These are phyloP conservation scores for Tetracentron sinense DNA, from an alignment of 164 flowering plant species.

Conservation along the genomic window DNA sequence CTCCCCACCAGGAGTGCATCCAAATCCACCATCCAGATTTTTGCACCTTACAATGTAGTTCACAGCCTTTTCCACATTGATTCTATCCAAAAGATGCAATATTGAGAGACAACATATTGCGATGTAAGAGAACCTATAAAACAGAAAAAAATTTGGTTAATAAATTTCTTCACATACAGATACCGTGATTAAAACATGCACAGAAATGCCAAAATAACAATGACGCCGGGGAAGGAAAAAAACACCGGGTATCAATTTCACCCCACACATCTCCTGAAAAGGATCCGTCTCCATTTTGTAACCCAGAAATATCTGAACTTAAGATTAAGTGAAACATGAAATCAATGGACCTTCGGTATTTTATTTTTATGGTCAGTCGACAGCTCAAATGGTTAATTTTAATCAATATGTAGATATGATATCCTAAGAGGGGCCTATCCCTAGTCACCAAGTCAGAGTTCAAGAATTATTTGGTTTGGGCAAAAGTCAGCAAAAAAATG, in stretches of 20 bases:
- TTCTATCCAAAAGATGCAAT: constrained; percentile 56
- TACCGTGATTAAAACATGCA: not conserved
- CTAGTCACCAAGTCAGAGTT: no score
- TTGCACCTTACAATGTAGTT: constrained; percentile 83
- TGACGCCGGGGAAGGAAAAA: not conserved
- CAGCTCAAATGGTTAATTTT: not conserved
- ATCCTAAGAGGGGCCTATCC: not conserved
- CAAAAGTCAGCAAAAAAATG: no score
- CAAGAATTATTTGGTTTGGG: no score
- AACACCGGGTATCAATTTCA: constrained; percentile 82
- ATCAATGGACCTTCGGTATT: not conserved
- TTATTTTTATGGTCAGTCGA: not conserved
- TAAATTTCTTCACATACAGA: not conserved
- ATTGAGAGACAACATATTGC: constrained; percentile 74
- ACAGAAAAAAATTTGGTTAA: not conserved
- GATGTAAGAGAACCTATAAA: constrained; percentile 75
- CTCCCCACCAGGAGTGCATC: constrained; percentile 93
- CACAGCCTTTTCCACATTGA: constrained; percentile 84
- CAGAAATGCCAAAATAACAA: not conserved
- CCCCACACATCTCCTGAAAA: constrained; percentile 97
- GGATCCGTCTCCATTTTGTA: constrained; percentile 95
- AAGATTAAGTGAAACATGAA: constrained; percentile 31
- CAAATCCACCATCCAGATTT: constrained; percentile 95
- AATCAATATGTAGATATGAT: no score
- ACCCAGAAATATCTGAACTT: constrained; percentile 52